Evolutionary conservation across 2,329 filamentous ascomycete species (phyloP).

Genomic region (Thelonectria rubi): DNA sequence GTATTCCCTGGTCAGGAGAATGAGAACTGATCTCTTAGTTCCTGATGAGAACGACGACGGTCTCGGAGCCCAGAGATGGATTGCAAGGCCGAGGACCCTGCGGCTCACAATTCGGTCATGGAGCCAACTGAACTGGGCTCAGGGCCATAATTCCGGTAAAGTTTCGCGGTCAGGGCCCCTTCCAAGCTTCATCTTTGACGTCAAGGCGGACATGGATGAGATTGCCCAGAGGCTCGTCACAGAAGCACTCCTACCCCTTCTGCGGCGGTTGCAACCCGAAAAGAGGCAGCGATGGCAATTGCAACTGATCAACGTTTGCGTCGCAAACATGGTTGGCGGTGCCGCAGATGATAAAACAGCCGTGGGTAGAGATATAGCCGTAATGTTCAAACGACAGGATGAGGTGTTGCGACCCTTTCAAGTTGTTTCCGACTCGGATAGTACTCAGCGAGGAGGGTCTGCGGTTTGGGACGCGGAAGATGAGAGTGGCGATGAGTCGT

Average conservation of each 20-base stretch:
- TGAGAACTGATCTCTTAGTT: conserved; percentile 78
- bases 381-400: conserved; percentile 84
- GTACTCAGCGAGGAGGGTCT: conserved; percentile 42
- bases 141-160: conserved; percentile 70
- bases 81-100: conserved; percentile 82
- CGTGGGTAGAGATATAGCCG: conserved; percentile 78
- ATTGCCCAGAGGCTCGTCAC: conserved; percentile 74
- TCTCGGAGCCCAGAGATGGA: conserved; percentile 63
- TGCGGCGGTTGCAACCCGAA: conserved; percentile 77
- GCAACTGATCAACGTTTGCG: conserved; percentile 85
- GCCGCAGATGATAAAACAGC: conserved; percentile 61
- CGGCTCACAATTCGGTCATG: conserved; percentile 79
- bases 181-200: conserved; percentile 76
- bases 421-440: conserved; percentile 51
- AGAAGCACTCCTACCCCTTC: conserved; percentile 75
- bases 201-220: conserved; percentile 64
- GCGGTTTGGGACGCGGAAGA: conserved; percentile 32
- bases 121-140: conserved; percentile 50
- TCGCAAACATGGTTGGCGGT: conserved; percentile 79
- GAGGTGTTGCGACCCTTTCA: conserved; percentile 73
- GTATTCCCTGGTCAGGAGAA: conserved; percentile 76
- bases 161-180: conserved; percentile 79
- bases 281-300: conserved; percentile 76
- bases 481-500: conserved; percentile 32
- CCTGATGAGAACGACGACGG: conserved; percentile 52